A percentile compares a stretch with the other conserved stretches of the same genome.
Conservation (phyloP, 345 rosid species). For the Camelina neglecta region DNA sequence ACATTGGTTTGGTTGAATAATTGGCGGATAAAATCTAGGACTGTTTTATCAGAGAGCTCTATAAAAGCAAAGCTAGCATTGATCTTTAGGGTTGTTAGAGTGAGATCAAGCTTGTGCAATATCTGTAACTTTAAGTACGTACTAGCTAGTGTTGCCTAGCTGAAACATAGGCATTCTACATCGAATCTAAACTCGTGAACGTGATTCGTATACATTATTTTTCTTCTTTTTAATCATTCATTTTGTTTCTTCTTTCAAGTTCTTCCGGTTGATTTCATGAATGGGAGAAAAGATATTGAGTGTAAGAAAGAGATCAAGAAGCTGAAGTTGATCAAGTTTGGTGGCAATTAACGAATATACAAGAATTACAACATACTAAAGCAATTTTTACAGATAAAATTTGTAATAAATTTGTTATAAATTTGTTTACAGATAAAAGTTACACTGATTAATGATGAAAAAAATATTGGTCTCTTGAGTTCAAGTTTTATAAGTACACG, state of each 20-base stretch:
- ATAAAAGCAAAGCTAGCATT: neutral
- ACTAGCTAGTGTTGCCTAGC: neutral
- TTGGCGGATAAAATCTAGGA: neutral
- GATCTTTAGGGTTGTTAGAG: neutral
- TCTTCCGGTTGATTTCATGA: neutral
- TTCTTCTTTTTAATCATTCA: neutral
- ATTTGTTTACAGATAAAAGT: neutral
- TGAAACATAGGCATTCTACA: neutral
- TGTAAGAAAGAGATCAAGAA: constrained; percentile 2
- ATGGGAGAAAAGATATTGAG: neutral
- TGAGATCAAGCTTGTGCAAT: neutral
- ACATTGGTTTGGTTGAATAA: neutral
- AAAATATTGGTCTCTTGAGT: neutral
- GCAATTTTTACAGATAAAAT: neutral
- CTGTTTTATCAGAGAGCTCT: neutral
- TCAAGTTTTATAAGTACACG: neutral
- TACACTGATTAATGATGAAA: neutral
- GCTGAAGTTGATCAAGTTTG: neutral
- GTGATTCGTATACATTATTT: neutral
- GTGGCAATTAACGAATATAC: neutral
- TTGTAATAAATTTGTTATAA: neutral
- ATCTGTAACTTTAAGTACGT: neutral
- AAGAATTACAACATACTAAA: neutral
- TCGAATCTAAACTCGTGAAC: neutral
- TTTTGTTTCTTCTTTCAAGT: neutral